Base-by-base conservation (phyloP, 2,329 filamentous ascomycete species). In the Madurella fahalii region DNA sequence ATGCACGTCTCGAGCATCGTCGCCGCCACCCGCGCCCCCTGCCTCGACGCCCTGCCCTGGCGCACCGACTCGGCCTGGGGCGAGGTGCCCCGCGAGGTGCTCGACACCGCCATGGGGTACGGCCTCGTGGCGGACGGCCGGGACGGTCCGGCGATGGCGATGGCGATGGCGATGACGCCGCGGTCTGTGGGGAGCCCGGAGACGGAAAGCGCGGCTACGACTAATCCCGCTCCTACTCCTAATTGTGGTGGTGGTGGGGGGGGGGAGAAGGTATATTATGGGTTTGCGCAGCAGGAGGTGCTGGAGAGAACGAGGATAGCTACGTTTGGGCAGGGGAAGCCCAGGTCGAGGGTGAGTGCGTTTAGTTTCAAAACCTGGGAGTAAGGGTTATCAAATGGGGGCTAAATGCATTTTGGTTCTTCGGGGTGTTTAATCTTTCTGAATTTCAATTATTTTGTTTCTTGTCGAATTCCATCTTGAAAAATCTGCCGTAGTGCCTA, bases 1-100 rank as follows among this genome's bases (percentile, higher is more conserved):
- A 70, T 67, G 20, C 65, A 65, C 5, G 72, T 74, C 61, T 74
- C 71, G 9, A 71, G 68, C 59, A 68, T 75, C 47, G 66, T 74
- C n/a, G 71, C 72, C 2, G 71, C 73, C 12, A 74, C 72, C 15
- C 63, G 73, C 25, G 73, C 72, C 1, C 68, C 66, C 1, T 69
- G 69, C n/a, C 63, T 74, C 2, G 72, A 75, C 45, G 66, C 63
- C 45, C 58, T 74, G 18, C 63, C 58, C 15, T 64, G 63, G 63
- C 59, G 56, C 51, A 49, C 44, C 13, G 50, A 37, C 13, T 37
- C 34, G 20, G 55, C 58, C 48, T 64, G 62, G 62, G 59, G 61
- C 1, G 58, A 61, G 39, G 62, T 67, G 25, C 59, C 64, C 13
- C 16, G 15, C 5, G 62, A 64, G 40, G 59, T 67, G 2, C 57